Evolutionary conservation across 2,329 filamentous ascomycete genomes (phyloP).

Genomic region (Aspergillus fructus): DNA sequence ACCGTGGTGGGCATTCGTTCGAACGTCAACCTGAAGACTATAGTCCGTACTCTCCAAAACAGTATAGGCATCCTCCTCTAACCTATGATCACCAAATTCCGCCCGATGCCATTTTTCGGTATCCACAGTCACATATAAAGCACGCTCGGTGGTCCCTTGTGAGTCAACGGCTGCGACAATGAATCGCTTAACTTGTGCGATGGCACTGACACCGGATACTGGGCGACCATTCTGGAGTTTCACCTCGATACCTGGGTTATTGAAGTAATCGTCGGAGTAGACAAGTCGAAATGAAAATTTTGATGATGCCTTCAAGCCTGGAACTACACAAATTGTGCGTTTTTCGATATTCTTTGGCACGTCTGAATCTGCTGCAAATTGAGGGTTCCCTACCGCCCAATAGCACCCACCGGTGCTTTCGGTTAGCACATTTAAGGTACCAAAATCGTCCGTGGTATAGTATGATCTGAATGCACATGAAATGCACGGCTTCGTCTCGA

Average conservation of each 20-base stretch:
- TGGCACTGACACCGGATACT: slow-evolving; percentile 75
- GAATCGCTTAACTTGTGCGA: slow-evolving; percentile 82
- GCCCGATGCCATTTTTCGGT: slow-evolving; percentile 85
- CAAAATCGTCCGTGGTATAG: slow-evolving; percentile 87
- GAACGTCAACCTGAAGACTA: slow-evolving; percentile 94
- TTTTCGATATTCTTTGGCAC: slow-evolving; percentile 64
- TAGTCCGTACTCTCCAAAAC: slow-evolving; percentile 95
- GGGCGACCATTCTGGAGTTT: slow-evolving; percentile 71
- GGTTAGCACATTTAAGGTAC: slow-evolving; percentile 64
- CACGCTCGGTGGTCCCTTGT: slow-evolving; percentile 81
- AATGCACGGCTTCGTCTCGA: slow-evolving; percentile 71
- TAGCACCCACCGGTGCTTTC: slow-evolving; percentile 72
- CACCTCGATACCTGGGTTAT: slow-evolving; percentile 63
- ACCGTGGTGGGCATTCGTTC: slow-evolving; percentile 63
- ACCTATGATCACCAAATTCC: slow-evolving; percentile 82
- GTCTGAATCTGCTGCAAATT: slow-evolving; percentile 60
- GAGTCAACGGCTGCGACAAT: slow-evolving; percentile 80
- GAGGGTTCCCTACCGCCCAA: slow-evolving; percentile 77
- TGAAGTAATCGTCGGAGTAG: slow-evolving; percentile 82
- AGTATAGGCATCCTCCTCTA: slow-evolving; percentile 84
- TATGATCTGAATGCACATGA: slow-evolving; percentile 63
- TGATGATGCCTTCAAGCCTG: slow-evolving; percentile 68
- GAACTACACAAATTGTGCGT: slow-evolving; percentile 77
- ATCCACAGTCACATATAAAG: slow-evolving; percentile 84
- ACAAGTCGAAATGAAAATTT: slow-evolving; percentile 74